Conservation (phyloP, 768 basidiomycete species). For the Mycena rosella region DNA sequence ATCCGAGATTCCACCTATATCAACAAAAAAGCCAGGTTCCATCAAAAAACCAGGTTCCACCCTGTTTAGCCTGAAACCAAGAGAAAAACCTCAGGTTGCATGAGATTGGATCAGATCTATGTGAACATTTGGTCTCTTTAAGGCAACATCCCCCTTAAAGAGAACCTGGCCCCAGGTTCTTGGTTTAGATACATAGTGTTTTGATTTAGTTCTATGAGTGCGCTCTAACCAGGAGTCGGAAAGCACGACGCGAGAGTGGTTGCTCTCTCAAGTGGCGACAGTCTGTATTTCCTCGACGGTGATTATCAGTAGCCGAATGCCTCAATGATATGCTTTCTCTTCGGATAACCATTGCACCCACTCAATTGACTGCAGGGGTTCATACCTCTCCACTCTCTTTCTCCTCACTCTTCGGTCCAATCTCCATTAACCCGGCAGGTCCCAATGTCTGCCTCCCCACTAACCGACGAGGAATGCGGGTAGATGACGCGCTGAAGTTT, state of each 20-base stretch:
- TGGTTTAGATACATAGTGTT: not conserved
- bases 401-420: constrained; percentile 7
- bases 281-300: constrained; percentile 12
- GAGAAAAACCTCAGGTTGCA: too few species aligned
- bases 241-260: not conserved
- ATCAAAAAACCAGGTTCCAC: too few species aligned
- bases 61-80: too few species aligned
- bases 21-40: too few species aligned
- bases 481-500: constrained; percentile 10
- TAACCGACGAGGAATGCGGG: constrained; percentile 11
- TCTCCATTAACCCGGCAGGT: constrained; percentile 13
- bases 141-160: too few species aligned
- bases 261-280: not conserved
- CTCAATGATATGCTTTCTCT: constrained; percentile 16
- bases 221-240: constrained; percentile 1
- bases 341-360: constrained; percentile 13
- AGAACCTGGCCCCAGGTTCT: too few species aligned
- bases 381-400: constrained; percentile 15
- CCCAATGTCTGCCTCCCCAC: constrained; percentile 11
- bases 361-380: constrained; percentile 6
- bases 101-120: too few species aligned
- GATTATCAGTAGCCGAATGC: constrained; percentile 13
- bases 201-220: constrained; percentile 3
- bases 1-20: too few species aligned
- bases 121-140: too few species aligned